Conservation (phyloP, 495 filamentous ascomycete species). For the Chlorociboria aeruginascens region DNA sequence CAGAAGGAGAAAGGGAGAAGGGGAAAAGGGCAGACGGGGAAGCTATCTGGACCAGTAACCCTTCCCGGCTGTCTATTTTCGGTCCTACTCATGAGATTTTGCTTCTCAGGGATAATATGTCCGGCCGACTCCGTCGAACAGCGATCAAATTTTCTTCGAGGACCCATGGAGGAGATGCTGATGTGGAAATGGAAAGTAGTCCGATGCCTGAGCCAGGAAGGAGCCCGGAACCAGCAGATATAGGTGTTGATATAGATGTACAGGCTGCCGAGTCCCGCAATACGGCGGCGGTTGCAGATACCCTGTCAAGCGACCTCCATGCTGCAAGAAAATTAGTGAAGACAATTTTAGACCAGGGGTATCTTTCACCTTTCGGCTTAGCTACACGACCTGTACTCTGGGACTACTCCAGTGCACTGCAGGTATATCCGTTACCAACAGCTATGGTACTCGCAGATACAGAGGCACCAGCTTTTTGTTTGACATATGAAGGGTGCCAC, state of each 20-base stretch:
- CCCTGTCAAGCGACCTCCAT: conserved; percentile 35
- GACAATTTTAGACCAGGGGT: conserved; percentile 86
- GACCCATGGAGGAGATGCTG: conserved; percentile 20
- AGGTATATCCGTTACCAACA: conserved; percentile 81
- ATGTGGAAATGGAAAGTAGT: conserved; percentile 18
- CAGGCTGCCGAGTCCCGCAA: conserved; percentile 15
- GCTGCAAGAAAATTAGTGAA: conserved; percentile 78
- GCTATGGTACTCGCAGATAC: conserved; percentile 71
- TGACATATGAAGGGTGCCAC: conserved; percentile 90
- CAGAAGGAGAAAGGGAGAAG: conserved; percentile 39
- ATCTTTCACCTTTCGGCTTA: conserved; percentile 74
- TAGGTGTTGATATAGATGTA: conserved; percentile 33
- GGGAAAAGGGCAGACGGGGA: conserved; percentile 44
- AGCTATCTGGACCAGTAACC: conserved; percentile 81
- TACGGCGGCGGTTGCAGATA: conserved; percentile 11
- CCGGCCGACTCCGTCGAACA: conserved; percentile 60
- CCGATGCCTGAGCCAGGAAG: neutral
- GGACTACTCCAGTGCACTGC: conserved; percentile 63
- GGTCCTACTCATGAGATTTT: conserved; percentile 77
- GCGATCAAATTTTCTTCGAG: conserved; percentile 44
- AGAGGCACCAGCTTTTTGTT: conserved; percentile 63
- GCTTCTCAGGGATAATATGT: conserved; percentile 75
- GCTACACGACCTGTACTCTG: conserved; percentile 68
- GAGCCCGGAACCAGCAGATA: conserved; percentile 18
- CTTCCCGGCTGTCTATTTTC: conserved; percentile 67